Conservation (phyloP, 305 asterid genomes). For the Salvia sclarea region DNA sequence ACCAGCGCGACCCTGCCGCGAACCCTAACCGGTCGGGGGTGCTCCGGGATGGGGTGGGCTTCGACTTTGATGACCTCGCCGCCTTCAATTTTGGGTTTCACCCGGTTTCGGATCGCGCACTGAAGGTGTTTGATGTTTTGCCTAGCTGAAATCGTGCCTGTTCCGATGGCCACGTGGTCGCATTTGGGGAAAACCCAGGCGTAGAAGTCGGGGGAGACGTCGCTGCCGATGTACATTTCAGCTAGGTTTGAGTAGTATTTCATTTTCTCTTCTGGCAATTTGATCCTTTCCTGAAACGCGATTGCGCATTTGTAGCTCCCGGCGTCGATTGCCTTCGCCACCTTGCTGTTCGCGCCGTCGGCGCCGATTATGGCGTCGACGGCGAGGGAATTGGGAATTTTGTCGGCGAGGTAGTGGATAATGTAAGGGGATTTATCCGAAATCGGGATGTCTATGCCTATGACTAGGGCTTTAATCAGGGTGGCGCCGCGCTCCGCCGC, state of each 20-base stretch:
- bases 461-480: conserved; percentile 63
- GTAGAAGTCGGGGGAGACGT: conserved; percentile 88
- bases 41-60: conserved; percentile 94
- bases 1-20: conserved; percentile 77
- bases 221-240: conserved; percentile 93
- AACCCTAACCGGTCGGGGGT: conserved; percentile 76
- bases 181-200: conserved; percentile 97
- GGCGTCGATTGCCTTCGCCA: conserved; percentile 75
- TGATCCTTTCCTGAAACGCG: conserved; percentile 85
- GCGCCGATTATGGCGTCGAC: conserved; percentile 93
- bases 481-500: conserved; percentile 68
- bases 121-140: conserved; percentile 60
- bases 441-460: conserved; percentile 51
- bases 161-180: conserved; percentile 96
- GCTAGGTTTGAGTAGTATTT: conserved; percentile 76
- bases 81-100: conserved; percentile 51
- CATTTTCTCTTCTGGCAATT: conserved; percentile 75
- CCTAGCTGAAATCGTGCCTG: conserved; percentile 77
- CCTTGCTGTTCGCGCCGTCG: conserved; percentile 92
- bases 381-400: conserved; percentile 42
- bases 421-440: conserved; percentile 52
- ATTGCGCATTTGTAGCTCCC: conserved; percentile 91
- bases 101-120: conserved; percentile 51
- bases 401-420: conserved; percentile 55
- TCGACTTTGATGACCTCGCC: conserved; percentile 81